phyloP scores from a whole-genome alignment of 2,329 filamentous ascomycete genomes.

The Colletotrichum lupini region DNA sequence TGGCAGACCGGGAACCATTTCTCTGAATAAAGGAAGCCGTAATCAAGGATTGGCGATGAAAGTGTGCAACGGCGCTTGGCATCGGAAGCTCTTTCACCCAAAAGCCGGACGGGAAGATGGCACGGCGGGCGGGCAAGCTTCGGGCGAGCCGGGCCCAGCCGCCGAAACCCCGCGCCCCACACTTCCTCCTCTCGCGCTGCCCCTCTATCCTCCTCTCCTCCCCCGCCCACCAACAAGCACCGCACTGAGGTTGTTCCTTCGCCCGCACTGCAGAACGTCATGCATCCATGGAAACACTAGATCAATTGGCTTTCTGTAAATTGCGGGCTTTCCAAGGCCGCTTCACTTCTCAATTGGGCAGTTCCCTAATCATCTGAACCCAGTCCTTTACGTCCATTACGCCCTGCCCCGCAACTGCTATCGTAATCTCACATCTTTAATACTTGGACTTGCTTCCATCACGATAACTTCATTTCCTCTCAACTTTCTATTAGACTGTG shows the following conservation, averaged over 20 bases:
- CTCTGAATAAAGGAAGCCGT: too few species aligned
- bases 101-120: background rate
- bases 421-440: background rate
- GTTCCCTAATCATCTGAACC: background rate
- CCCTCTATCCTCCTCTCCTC: background rate
- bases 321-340: conserved; percentile 2
- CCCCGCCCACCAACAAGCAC: background rate
- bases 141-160: conserved; percentile 23
- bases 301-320: conserved; percentile 1
- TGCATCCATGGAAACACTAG: conserved; percentile 10
- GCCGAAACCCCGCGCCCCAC: conserved; percentile 19
- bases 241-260: too few species aligned
- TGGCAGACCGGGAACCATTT: background rate
- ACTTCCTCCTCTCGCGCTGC: conserved; percentile 6
- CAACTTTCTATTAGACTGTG: background rate
- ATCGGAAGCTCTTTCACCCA: background rate
- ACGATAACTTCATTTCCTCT: background rate
- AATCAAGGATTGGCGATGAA: background rate
- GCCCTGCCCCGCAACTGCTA: conserved; percentile 2
- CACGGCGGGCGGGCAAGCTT: background rate
- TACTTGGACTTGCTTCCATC: background rate
- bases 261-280: conserved; percentile 10
- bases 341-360: conserved; percentile 22
- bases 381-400: background rate
- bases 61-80: conserved; percentile 8